These are phyloP conservation scores for Kwoniella europaea DNA, from an alignment of 768 basidiomycete species.

Conservation along the genomic window DNA sequence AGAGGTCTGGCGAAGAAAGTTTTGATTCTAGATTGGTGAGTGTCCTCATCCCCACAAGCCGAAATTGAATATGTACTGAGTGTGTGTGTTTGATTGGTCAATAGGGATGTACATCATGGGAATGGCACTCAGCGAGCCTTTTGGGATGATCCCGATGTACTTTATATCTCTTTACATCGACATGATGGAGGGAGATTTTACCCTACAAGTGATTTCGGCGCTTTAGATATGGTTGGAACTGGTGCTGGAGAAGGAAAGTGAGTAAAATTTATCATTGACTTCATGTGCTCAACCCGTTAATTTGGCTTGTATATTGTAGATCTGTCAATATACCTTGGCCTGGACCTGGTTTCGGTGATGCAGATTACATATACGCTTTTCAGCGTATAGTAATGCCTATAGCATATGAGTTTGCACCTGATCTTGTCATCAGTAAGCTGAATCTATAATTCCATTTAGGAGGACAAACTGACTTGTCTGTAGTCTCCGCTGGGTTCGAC, in stretches of 20 bases:
- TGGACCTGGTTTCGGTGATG: constrained; percentile 81
- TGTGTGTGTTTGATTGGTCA: too few species aligned
- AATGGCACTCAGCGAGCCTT: constrained; percentile 98
- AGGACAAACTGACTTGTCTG: background rate
- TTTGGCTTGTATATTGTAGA: constrained; percentile 3
- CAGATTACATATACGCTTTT: constrained; percentile 95
- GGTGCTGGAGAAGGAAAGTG: constrained; percentile 78
- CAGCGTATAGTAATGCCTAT: constrained; percentile 96
- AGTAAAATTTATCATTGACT: constrained; percentile 60
- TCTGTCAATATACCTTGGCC: constrained; percentile 99
- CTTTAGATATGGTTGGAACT: constrained; percentile 81
- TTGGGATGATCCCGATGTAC: constrained; percentile 84
- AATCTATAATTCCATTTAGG: background rate
- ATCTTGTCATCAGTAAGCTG: constrained; percentile 87
- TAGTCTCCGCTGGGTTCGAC: constrained; percentile 98
- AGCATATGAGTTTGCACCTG: constrained; percentile 92
- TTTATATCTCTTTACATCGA: constrained; percentile 94
- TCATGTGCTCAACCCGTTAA: background rate
- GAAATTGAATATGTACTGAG: constrained; percentile 14
- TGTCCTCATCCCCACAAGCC: background rate
- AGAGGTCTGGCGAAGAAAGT: constrained; percentile 74
- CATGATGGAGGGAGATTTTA: constrained; percentile 92
- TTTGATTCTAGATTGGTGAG: constrained; percentile 92
- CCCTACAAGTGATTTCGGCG: constrained; percentile 88
- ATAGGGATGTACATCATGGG: constrained; percentile 95